Conservation (phyloP, 2,329 filamentous ascomycete genomes). For the Podosphaera xanthii region DNA sequence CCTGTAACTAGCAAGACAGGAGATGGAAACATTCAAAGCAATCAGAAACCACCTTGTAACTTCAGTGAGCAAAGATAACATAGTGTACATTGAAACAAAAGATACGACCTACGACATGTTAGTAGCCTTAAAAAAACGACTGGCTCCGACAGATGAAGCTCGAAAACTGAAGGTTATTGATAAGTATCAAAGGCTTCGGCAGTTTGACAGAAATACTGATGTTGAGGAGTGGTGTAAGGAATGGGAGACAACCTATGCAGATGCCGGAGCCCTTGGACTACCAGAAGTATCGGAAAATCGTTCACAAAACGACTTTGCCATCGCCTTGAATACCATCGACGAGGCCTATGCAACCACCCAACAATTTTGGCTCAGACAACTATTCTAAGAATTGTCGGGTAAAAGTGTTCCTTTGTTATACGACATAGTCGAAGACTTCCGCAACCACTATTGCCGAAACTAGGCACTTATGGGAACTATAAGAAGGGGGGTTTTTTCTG, state of each 20-base stretch:
- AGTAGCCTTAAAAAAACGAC: background rate
- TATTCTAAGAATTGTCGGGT: background rate
- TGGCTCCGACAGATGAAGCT: background rate
- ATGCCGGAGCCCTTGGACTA: background rate
- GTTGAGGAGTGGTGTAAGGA: background rate
- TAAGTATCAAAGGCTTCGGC: background rate
- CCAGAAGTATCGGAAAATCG: background rate
- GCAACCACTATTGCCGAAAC: conserved; percentile 1
- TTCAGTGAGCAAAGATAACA: background rate
- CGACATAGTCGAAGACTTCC: background rate
- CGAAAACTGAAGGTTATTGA: background rate
- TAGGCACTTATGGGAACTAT: background rate
- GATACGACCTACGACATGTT: background rate
- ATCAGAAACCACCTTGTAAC: too few species aligned
- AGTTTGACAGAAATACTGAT: background rate
- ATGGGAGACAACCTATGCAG: background rate
- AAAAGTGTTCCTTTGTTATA: background rate
- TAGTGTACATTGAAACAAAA: conserved; percentile 1
- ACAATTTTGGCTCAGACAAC: background rate
- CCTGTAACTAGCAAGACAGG: too few species aligned
- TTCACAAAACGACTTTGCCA: background rate
- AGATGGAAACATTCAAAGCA: too few species aligned
- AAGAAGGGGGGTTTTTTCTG: background rate
- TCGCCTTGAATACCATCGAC: background rate
- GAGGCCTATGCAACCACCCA: background rate